Percentiles rank a stretch among this genome's conserved stretches.
These are phyloP conservation scores for Ceratobasidium sp. DNA, from an alignment of 1,284 basidiomycete species.

Conservation along the genomic window DNA sequence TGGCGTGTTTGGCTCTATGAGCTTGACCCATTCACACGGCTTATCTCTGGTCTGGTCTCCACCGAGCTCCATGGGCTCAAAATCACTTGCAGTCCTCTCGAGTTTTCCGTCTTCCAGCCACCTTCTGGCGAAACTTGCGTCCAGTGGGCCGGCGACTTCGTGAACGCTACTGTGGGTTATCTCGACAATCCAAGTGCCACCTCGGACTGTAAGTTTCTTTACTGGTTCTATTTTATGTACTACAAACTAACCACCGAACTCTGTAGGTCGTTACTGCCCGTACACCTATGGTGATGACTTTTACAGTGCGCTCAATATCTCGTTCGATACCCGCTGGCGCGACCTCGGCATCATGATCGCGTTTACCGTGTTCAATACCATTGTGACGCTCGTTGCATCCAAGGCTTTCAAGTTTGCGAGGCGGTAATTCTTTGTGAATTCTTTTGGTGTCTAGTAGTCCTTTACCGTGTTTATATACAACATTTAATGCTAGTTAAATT, in stretches of 20 bases:
- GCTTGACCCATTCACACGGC: constrained; percentile 70
- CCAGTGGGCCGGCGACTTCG: constrained; percentile 79
- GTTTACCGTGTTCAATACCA: constrained; percentile 78
- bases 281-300: constrained; percentile 75
- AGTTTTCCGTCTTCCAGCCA: constrained; percentile 78
- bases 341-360: constrained; percentile 80
- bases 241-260: neutral
- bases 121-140: constrained; percentile 82
- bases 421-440: constrained; percentile 59
- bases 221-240: too few species aligned
- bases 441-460: too few species aligned
- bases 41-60: constrained; percentile 79
- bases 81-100: constrained; percentile 76
- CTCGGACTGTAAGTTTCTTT: constrained; percentile 67
- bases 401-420: constrained; percentile 80
- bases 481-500: too few species aligned
- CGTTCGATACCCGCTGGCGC: constrained; percentile 76
- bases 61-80: constrained; percentile 83
- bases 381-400: constrained; percentile 80
- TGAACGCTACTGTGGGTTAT: constrained; percentile 78
- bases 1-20: constrained; percentile 84
- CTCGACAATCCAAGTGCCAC: constrained; percentile 79
- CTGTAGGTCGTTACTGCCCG: constrained; percentile 37
- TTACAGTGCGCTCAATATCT: constrained; percentile 77
- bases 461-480: too few species aligned